Evolutionary conservation across 2,329 filamentous ascomycete species (phyloP).

Genomic region (Sporothrix curviconia): DNA sequence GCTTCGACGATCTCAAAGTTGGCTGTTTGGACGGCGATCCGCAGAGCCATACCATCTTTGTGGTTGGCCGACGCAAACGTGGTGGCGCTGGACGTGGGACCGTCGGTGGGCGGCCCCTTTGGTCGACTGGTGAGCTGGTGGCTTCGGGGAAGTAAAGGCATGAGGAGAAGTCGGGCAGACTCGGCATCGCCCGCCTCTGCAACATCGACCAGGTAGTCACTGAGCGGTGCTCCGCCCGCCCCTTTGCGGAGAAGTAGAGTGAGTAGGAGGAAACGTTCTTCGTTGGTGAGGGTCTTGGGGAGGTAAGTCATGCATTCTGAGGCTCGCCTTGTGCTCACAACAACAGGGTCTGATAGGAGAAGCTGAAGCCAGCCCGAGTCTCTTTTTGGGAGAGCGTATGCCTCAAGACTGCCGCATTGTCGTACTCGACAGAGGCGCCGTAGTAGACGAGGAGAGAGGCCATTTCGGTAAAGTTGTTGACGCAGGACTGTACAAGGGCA

Average conservation of each 20-base stretch:
- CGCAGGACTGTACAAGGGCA: constrained; percentile 43
- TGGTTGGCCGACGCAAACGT: constrained; percentile 47
- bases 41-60: constrained; percentile 44
- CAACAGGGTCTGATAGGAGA: constrained; percentile 39
- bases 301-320: constrained; percentile 45
- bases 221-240: constrained; percentile 39
- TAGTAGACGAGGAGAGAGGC: constrained; percentile 46
- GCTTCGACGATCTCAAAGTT: constrained; percentile 38
- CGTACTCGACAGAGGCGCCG: constrained; percentile 49
- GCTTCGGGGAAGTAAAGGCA: constrained; percentile 36
- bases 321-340: constrained; percentile 38
- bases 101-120: not conserved
- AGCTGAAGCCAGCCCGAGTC: constrained; percentile 41
- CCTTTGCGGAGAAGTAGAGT: constrained; percentile 44
- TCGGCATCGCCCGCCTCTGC: constrained; percentile 41
- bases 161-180: constrained; percentile 44
- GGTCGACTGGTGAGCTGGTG: not conserved
- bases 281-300: constrained; percentile 43
- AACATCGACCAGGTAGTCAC: constrained; percentile 46
- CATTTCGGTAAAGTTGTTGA: constrained; percentile 48
- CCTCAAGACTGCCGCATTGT: constrained; percentile 44
- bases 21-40: constrained; percentile 40
- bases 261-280: constrained; percentile 40
- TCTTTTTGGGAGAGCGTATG: constrained; percentile 40
- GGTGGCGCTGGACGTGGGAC: constrained; percentile 32